Conservation (phyloP, 495 filamentous ascomycete genomes). For the Aeminium ludgeri region DNA sequence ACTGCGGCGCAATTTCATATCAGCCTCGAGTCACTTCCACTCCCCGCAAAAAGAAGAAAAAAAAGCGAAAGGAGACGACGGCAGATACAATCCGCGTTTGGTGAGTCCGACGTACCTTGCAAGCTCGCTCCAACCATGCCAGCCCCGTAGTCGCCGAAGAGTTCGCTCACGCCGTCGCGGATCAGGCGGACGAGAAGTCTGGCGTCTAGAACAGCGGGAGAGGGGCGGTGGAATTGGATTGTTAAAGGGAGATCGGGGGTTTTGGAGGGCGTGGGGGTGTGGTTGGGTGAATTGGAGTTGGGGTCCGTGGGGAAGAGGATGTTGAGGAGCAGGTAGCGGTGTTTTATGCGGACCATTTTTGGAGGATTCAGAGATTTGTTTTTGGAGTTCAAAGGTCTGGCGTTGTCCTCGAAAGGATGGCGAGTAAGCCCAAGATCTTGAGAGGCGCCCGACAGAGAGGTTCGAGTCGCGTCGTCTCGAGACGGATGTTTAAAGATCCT, state of each 20-base stretch:
- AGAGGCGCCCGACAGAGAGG: too few species aligned
- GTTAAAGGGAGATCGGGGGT: slow-evolving; percentile 33
- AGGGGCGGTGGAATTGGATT: slow-evolving; percentile 61
- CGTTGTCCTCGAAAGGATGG: too few species aligned
- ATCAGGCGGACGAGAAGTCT: slow-evolving; percentile 49
- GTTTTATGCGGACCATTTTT: slow-evolving; percentile 88
- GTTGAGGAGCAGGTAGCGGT: slow-evolving; percentile 81
- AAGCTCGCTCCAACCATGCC: slow-evolving; percentile 47
- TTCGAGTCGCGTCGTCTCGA: too few species aligned
- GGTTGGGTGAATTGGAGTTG: slow-evolving; percentile 16
- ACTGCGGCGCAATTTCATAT: slow-evolving; percentile 33
- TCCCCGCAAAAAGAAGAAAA: background rate
- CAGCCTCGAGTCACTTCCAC: background rate
- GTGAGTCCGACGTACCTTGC: slow-evolving; percentile 32
- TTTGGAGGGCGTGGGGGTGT: slow-evolving; percentile 13
- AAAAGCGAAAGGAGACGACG: slow-evolving; percentile 2
- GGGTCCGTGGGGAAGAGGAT: slow-evolving; percentile 55
- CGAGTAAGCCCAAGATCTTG: too few species aligned
- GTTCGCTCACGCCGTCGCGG: slow-evolving; percentile 43
- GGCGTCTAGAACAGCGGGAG: slow-evolving; percentile 44
- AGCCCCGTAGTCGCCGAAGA: slow-evolving; percentile 86
- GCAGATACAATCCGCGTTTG: background rate
- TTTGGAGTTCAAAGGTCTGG: background rate
- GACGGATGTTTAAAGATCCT: too few species aligned
- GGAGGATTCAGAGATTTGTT: background rate